Evolutionary conservation across 2,329 filamentous ascomycete species (phyloP).

Genomic region (Daldinia sp.): DNA sequence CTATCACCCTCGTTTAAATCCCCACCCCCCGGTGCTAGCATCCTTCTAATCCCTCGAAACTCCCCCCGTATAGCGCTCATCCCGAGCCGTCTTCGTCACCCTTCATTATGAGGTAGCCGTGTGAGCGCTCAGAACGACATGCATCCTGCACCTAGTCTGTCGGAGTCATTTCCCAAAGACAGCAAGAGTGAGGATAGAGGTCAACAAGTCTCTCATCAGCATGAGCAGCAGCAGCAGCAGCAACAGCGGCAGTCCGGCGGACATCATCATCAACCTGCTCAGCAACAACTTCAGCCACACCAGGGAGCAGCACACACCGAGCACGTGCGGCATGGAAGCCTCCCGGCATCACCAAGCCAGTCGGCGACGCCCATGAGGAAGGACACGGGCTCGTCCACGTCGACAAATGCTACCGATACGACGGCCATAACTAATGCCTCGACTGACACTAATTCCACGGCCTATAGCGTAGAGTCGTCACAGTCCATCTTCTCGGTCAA

Average conservation of each 20-base stretch:
- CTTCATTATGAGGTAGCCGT: conserved; percentile 52
- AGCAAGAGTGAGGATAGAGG: conserved; percentile 52
- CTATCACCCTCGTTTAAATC: conserved; percentile 41
- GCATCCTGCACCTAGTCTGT: conserved; percentile 54
- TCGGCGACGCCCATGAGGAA: conserved; percentile 55
- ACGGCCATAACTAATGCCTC: conserved; percentile 53
- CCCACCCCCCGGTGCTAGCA: conserved; percentile 29
- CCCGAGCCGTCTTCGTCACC: conserved; percentile 43
- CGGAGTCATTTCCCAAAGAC: conserved; percentile 53
- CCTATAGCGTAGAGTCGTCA: conserved; percentile 66
- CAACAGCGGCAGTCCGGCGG: conserved; percentile 16
- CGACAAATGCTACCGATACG: conserved; percentile 62
- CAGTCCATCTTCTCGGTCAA: conserved; percentile 68
- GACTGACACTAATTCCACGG: conserved; percentile 62
- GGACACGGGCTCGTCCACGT: conserved; percentile 66
- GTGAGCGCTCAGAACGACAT: conserved; percentile 50
- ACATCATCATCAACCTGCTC: conserved; percentile 31
- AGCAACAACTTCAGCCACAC: conserved; percentile 46
- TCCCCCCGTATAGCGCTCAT: conserved; percentile 34
- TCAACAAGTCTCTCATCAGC: conserved; percentile 47
- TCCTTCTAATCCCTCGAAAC: conserved; percentile 26
- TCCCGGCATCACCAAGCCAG: conserved; percentile 47
- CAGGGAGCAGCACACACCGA: conserved; percentile 47
- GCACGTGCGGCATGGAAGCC: conserved; percentile 48
- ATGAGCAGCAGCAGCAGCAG: conserved; percentile 42